A percentile compares a stretch with the other conserved stretches of the same genome.
These are phyloP conservation scores for Penicillium pulvis DNA, from an alignment of 495 filamentous ascomycete species.

Conservation along the genomic window DNA sequence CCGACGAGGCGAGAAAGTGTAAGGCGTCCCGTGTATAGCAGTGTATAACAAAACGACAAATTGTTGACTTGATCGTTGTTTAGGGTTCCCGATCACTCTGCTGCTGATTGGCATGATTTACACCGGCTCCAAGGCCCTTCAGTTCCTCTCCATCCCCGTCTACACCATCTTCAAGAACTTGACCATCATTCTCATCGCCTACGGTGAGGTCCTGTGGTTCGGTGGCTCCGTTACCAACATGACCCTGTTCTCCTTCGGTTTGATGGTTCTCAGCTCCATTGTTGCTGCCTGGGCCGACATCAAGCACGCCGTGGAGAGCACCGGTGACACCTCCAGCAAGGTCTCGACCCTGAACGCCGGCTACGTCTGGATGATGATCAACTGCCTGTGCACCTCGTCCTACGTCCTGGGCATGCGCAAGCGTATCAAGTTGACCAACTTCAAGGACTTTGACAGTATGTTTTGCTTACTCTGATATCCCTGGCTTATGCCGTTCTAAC, in stretches of 20 bases:
- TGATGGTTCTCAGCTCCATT: conserved; percentile 95
- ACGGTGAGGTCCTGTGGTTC: conserved; percentile 99
- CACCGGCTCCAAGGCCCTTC: conserved; percentile 92
- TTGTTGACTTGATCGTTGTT: conserved; percentile 1
- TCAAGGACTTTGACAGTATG: conserved; percentile 99
- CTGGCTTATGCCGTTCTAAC: background rate
- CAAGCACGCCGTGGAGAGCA: conserved; percentile 72
- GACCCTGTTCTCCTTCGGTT: conserved; percentile 90
- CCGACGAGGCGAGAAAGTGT: conserved; percentile 92
- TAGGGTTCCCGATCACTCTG: conserved; percentile 97
- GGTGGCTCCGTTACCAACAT: conserved; percentile 88
- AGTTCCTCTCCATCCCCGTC: conserved; percentile 95
- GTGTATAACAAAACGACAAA: background rate
- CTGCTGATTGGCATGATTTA: conserved; percentile 99
- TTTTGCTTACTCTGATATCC: conserved; percentile 19
- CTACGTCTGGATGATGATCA: conserved; percentile 97
- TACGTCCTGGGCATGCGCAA: conserved; percentile 96
- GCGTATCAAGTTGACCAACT: conserved; percentile 98
- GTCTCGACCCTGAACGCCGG: conserved; percentile 92
- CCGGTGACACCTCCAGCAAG: conserved; percentile 64
- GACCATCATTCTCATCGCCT: conserved; percentile 98
- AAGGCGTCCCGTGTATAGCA: conserved; percentile 24
- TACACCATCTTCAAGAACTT: conserved; percentile 99
- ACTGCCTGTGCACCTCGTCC: conserved; percentile 92
- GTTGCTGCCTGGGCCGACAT: conserved; percentile 99